Conservation (phyloP, 805 yeast species). For the Wickerhamiella azymoides region DNA sequence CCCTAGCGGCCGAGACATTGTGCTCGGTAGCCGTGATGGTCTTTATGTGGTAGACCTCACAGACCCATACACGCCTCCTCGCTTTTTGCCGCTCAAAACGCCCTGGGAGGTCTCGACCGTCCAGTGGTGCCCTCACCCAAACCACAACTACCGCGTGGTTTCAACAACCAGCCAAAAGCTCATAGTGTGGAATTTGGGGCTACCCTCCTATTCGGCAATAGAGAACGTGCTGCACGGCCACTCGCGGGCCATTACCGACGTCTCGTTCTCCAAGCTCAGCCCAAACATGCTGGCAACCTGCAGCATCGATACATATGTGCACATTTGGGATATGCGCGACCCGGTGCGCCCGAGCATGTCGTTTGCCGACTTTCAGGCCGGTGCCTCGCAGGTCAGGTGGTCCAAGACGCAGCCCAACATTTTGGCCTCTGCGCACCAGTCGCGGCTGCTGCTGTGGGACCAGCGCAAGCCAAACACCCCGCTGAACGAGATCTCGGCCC, state of each 20-base stretch:
- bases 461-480: constrained; percentile 70
- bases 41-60: constrained; percentile 82
- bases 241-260: constrained; percentile 87
- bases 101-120: constrained; percentile 99
- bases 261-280: constrained; percentile 75
- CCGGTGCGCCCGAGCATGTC: constrained; percentile 55
- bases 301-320: constrained; percentile 76
- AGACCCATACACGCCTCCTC: constrained; percentile 88
- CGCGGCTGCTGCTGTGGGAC: constrained; percentile 78
- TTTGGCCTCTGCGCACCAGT: constrained; percentile 77
- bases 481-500: constrained; percentile 53
- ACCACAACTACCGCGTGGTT: constrained; percentile 80
- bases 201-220: constrained; percentile 60
- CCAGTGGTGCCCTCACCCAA: constrained; percentile 90
- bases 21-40: constrained; percentile 76
- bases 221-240: constrained; percentile 83
- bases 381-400: constrained; percentile 94
- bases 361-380: constrained; percentile 92
- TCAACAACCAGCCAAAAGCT: constrained; percentile 94
- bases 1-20: constrained; percentile 88
- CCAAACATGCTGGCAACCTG: constrained; percentile 88
- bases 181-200: constrained; percentile 77
- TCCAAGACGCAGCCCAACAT: constrained; percentile 59
- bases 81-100: constrained; percentile 84
- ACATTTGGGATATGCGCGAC: constrained; percentile 81